Percentiles rank a stretch among this genome's conserved stretches.
These are phyloP conservation scores for Citeromyces matritensis DNA, from an alignment of 805 yeast species.

Conservation along the genomic window DNA sequence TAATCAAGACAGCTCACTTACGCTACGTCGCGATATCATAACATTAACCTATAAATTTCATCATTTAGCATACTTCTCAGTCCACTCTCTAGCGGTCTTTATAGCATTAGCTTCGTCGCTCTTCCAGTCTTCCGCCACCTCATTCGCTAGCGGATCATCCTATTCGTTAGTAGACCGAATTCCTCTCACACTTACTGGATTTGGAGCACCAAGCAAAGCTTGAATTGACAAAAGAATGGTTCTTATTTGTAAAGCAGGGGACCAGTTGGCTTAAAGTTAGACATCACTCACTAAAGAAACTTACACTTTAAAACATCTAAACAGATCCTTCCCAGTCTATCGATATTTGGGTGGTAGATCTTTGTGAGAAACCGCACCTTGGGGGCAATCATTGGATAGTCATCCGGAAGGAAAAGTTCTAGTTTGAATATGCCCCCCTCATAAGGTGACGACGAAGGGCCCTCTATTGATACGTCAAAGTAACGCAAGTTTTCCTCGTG, in stretches of 20 bases:
- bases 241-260: slow-evolving; percentile 92
- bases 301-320: slow-evolving; percentile 73
- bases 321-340: slow-evolving; percentile 88
- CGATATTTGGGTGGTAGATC: slow-evolving; percentile 95
- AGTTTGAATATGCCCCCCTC: slow-evolving; percentile 67
- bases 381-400: slow-evolving; percentile 97
- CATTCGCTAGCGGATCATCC: slow-evolving; percentile 95
- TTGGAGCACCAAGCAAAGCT: slow-evolving; percentile 89
- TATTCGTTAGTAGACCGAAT: not conserved
- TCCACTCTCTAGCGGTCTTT: slow-evolving; percentile 68
- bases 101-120: slow-evolving; percentile 71
- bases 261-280: slow-evolving; percentile 57
- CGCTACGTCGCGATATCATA: too few relatives aligned
- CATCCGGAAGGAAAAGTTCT: slow-evolving; percentile 87
- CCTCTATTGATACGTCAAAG: slow-evolving; percentile 83
- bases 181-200: slow-evolving; percentile 31
- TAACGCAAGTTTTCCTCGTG: slow-evolving; percentile 89
- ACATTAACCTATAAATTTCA: too few relatives aligned
- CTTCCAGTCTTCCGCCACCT: slow-evolving; percentile 95
- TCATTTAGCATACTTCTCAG: slow-evolving; percentile 35
- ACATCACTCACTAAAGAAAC: slow-evolving; percentile 3
- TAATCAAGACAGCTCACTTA: too few relatives aligned
- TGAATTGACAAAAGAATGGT: slow-evolving; percentile 85
- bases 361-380: slow-evolving; percentile 87
- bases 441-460: slow-evolving; percentile 86